Percentiles rank a stretch among this genome's conserved stretches.
Conservation (phyloP, 257 asterid genomes). For the Nicotiana otophora region DNA sequence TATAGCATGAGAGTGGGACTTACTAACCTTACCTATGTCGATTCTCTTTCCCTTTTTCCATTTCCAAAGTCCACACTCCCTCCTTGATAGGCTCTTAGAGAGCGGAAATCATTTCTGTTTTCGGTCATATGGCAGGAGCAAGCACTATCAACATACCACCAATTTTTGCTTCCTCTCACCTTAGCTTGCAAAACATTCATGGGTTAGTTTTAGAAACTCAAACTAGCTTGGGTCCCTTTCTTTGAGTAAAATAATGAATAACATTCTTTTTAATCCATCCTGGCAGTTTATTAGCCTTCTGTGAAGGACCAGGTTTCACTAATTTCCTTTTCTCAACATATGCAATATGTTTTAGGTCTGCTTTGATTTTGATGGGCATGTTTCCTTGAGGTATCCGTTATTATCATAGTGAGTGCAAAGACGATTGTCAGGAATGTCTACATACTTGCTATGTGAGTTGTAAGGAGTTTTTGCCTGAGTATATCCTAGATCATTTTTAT, state of each 20-base stretch:
- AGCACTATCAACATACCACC: background rate
- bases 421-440: background rate
- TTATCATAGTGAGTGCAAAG: no score
- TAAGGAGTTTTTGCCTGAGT: background rate
- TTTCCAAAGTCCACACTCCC: background rate
- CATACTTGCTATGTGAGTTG: background rate
- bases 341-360: fast-evolving
- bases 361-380: background rate
- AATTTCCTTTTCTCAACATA: no score
- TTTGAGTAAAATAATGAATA: no score
- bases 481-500: background rate
- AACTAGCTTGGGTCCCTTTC: background rate
- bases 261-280: no score
- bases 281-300: no score
- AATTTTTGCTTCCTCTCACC: background rate
- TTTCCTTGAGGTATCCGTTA: no score
- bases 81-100: background rate
- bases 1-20: no score
- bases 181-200: background rate
- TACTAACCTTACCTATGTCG: no score
- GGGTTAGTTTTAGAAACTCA: background rate
- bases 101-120: no score
- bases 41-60: no score
- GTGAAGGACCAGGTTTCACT: background rate
- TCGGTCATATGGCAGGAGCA: background rate